These are phyloP conservation scores for Chlorociboria aeruginascens DNA, from an alignment of 495 filamentous ascomycete species.

Conservation along the genomic window DNA sequence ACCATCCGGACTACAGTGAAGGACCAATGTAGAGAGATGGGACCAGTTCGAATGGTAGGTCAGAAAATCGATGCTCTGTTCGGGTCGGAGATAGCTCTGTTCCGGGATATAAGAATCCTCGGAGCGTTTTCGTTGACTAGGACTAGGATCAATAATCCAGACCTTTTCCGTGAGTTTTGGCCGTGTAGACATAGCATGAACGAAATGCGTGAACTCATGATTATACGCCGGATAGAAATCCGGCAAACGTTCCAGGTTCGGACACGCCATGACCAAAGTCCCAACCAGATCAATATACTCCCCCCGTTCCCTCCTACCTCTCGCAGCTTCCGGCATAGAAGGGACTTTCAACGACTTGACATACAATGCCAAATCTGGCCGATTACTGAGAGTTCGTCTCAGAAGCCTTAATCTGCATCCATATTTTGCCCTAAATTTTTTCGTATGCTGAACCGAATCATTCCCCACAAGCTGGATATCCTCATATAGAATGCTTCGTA, in stretches of 20 bases:
- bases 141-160: slow-evolving; percentile 56
- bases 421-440: slow-evolving; percentile 53
- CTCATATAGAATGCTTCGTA: slow-evolving; percentile 55
- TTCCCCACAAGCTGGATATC: slow-evolving; percentile 52
- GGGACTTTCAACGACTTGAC: slow-evolving; percentile 68
- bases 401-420: slow-evolving; percentile 63
- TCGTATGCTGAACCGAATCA: slow-evolving; percentile 50
- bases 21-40: slow-evolving; percentile 57
- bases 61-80: slow-evolving; percentile 57
- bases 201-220: slow-evolving; percentile 61
- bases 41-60: slow-evolving; percentile 60
- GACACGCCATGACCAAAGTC: slow-evolving; percentile 76
- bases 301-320: slow-evolving; percentile 34
- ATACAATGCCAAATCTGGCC: slow-evolving; percentile 55
- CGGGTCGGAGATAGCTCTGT: slow-evolving; percentile 15
- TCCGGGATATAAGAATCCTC: slow-evolving; percentile 3
- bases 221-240: slow-evolving; percentile 61
- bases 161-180: slow-evolving; percentile 62
- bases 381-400: slow-evolving; percentile 60
- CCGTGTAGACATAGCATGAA: slow-evolving; percentile 68
- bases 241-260: slow-evolving; percentile 64
- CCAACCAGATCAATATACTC: slow-evolving; percentile 63
- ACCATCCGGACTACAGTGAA: slow-evolving; percentile 54
- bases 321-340: slow-evolving; percentile 39
- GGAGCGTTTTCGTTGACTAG: slow-evolving; percentile 17